These are phyloP conservation scores for Kwoniella sp. DNA, from an alignment of 768 basidiomycete genomes.

Conservation along the genomic window DNA sequence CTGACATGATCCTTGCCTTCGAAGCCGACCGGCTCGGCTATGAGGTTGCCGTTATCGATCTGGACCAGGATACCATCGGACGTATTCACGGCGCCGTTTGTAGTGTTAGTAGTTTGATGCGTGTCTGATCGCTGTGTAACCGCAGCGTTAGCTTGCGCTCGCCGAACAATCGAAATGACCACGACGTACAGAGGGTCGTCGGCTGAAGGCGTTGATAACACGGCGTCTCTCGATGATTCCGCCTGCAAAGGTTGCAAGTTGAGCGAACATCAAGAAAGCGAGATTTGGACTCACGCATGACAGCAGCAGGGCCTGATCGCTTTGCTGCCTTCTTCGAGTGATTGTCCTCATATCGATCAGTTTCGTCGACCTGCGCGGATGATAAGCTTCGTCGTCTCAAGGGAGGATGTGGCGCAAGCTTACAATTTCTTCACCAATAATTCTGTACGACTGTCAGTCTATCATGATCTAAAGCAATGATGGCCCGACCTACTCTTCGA, in stretches of 20 bases:
- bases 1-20: background rate
- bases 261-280: background rate
- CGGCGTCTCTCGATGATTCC: slow-evolving; percentile 49
- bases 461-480: background rate
- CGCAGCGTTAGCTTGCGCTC: no score
- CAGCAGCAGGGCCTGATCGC: slow-evolving; percentile 64
- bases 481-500: slow-evolving; percentile 57
- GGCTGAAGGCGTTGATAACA: slow-evolving; percentile 33
- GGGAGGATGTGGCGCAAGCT: slow-evolving; percentile 3
- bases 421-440: slow-evolving; percentile 87
- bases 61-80: slow-evolving; percentile 21
- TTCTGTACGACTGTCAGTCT: slow-evolving; percentile 48
- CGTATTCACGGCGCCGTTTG: no score
- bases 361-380: slow-evolving; percentile 64
- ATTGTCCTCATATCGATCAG: slow-evolving; percentile 84
- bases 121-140: slow-evolving; percentile 4
- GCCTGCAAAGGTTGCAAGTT: slow-evolving; percentile 15
- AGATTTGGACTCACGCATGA: slow-evolving; percentile 57
- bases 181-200: slow-evolving; percentile 32
- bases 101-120: background rate
- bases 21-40: slow-evolving; percentile 23
- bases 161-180: no score
- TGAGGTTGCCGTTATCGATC: slow-evolving; percentile 22
- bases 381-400: background rate
- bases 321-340: slow-evolving; percentile 69